Evolutionary conservation across 148 eudicot genomes (phyloP).

Genomic region (Chenopodium berlandieri): DNA sequence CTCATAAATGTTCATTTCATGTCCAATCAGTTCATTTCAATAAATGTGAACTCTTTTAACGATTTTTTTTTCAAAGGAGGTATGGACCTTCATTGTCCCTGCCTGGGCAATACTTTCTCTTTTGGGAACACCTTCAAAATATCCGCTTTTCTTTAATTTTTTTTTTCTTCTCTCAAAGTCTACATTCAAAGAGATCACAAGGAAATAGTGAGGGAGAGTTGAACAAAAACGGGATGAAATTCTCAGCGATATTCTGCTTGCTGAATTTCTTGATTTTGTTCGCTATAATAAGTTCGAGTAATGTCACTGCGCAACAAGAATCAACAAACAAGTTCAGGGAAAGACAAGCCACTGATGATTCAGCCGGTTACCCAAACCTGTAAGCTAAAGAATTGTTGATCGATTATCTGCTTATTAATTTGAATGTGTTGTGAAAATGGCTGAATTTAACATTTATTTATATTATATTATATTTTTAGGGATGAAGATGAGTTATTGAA

Average conservation of each 20-base stretch:
- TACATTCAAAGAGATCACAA: too few relatives aligned
- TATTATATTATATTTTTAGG: conserved; percentile 29
- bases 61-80: too few relatives aligned
- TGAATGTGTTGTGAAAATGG: not conserved
- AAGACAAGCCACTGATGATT: conserved; percentile 83
- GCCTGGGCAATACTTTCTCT: too few relatives aligned
- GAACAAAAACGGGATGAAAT: too few relatives aligned
- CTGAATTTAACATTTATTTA: not conserved
- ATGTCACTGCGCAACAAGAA: conserved; percentile 38
- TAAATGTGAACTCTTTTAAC: too few relatives aligned
- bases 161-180: too few relatives aligned
- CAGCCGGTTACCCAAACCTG: conserved; percentile 67
- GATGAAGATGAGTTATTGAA: conserved; percentile 87
- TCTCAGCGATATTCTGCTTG: conserved; percentile 25
- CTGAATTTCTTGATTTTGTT: conserved; percentile 33
- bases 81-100: too few relatives aligned
- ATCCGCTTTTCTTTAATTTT: too few relatives aligned
- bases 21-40: too few relatives aligned
- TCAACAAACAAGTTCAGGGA: conserved; percentile 63
- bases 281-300: conserved; percentile 22
- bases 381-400: conserved; percentile 24
- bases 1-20: too few relatives aligned
- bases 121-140: too few relatives aligned
- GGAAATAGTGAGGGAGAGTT: too few relatives aligned
- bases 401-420: not conserved